Base-by-base conservation (phyloP, 2,329 filamentous ascomycete genomes). In the Mariannaea elegans region DNA sequence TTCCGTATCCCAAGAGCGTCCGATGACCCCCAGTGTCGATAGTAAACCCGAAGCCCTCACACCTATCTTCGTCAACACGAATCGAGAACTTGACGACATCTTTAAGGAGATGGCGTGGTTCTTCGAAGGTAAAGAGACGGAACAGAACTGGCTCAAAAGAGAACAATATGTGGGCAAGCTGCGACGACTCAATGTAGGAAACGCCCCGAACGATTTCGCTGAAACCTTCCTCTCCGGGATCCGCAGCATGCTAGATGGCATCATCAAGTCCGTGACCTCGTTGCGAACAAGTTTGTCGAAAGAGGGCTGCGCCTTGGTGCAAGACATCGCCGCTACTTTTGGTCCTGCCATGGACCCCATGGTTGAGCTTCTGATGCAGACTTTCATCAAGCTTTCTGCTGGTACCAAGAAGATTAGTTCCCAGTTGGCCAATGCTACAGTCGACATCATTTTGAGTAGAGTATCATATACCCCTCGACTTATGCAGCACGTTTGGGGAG, bases 331-430 rank as follows among this genome's bases (percentile, higher is more conserved):
- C 16, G 86, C 84, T 66, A 87, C 85, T 8, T 88, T 92, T 44
- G 93, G 93, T 1, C 84, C 92, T 2, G 90, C 84, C 38, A 88
- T 97, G 70, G 94, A 98, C 71, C 86, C 90, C 10, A 91, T 97
- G 88, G 90, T 95, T 7, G 94, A 98, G 77, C 87, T 97, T 49
- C 82, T 97, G 19, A 87, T 98, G 78, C 93, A 97, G 72, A 90
- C 87, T 24, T 87, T 97, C 68, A 88, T 98, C 79, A 97, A 97
- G 77, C 86, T 97, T 64, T 94, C 90, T 65, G 92, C 89, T 9
- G 89, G 89, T 21, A 96, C 94, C 46, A 99, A 99, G 77, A 97
- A 96, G 76, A 97, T 99, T 67, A 89, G 87, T 57, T 93, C 93
- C 1, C 90, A 97, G 71, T 89, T 91, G 64, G 94, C 92, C 51